Evolutionary conservation across 1,284 basidiomycete species (phyloP), one percentile per base, ranked within the genome.

Genomic region (Salmacisia buchloeana): DNA sequence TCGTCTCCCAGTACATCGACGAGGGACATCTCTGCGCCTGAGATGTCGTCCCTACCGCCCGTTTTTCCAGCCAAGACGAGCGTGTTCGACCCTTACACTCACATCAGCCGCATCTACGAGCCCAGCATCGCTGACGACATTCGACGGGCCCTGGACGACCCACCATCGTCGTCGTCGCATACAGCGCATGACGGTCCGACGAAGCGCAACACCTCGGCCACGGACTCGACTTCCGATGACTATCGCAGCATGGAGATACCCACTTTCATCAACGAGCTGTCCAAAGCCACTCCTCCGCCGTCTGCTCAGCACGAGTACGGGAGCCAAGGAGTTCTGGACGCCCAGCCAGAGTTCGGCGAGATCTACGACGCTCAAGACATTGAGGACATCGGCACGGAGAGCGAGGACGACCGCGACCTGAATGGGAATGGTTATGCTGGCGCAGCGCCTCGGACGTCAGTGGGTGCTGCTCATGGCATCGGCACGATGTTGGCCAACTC

Each of bases 41-140:
- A 52, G 46, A 52, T 52, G 46, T 21, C 21, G 4, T 52, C 46
- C 2, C 29, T 27, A 9, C 46, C 46, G 9, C 46, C 46, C n/a
- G 46, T 27, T 13, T 52, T 52, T 25, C 46, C 46, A 15, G 46
- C 46, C 23, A 52, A 52, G 25, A 52, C 46, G 46, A 52, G 46
- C 4, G 46, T 52, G 15, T 52, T 52, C 46, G 46, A 52, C 25
- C 46, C 46, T 7, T 52, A 52, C 29, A 52, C 46, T 18, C 46
- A 52, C 46, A 52, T 52, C 46, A 52, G 46, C 29, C 46, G 46
- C 18, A 25, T 52, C 46, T 52, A 52, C 46, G 25, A 52, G 13
- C 46, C 46, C 25, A 52, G 46, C 46, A 52, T 52, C 29, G 46
- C 46, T 4, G 46, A 52, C 5, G 46, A 52, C 46, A 52, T 52